phyloP scores from a whole-genome alignment of 2,329 filamentous ascomycete genomes.

The Claviceps pazoutovae region DNA sequence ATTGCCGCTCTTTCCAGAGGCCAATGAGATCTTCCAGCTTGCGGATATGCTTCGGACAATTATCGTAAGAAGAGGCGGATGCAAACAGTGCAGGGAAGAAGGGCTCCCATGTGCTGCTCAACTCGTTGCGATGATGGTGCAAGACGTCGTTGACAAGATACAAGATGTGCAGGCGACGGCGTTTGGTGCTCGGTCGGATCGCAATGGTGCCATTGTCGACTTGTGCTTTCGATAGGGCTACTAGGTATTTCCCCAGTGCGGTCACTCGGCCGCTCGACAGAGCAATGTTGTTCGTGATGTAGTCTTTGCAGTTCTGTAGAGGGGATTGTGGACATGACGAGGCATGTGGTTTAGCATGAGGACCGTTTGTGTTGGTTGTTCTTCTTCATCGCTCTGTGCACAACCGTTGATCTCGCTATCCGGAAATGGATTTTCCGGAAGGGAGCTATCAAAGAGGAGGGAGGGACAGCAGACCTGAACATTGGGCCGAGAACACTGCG shows the following conservation, averaged over 20 bases:
- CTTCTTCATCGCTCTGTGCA: neutral
- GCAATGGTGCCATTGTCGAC: constrained; percentile 18
- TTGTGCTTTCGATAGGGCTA: constrained; percentile 43
- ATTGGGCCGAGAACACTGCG: constrained; percentile 63
- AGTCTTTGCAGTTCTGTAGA: constrained; percentile 68
- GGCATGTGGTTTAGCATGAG: constrained; percentile 8
- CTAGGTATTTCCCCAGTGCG: constrained; percentile 63
- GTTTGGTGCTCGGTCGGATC: constrained; percentile 41
- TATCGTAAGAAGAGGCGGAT: constrained; percentile 40
- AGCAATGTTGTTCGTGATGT: constrained; percentile 61
- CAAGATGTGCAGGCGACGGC: constrained; percentile 60
- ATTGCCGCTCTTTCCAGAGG: constrained; percentile 55
- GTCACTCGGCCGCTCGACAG: constrained; percentile 51
- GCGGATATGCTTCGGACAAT: constrained; percentile 49
- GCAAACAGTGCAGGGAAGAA: constrained; percentile 49
- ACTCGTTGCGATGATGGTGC: constrained; percentile 44
- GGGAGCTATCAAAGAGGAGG: neutral
- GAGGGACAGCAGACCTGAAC: constrained; percentile 62
- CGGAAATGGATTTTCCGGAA: neutral
- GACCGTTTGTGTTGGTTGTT: neutral
- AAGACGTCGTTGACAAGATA: constrained; percentile 70
- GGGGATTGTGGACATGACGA: constrained; percentile 1
- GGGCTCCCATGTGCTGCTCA: constrained; percentile 43
- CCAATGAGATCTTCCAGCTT: constrained; percentile 52
- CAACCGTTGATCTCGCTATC: neutral